phyloP scores from a whole-genome alignment of 129 eudicot species.

The Flaveria brownii region DNA sequence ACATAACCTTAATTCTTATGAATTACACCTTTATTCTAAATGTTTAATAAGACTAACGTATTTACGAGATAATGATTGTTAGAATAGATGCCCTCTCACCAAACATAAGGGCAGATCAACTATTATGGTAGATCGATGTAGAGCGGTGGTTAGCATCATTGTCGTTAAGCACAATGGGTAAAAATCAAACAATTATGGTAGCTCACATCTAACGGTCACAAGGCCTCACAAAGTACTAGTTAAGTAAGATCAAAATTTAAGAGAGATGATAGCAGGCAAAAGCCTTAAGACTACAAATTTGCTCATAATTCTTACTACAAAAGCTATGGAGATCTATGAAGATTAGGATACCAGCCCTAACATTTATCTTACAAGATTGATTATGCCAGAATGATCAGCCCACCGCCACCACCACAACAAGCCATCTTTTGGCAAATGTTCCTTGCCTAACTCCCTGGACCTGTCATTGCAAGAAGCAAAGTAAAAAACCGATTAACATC shows the following conservation, averaged over 20 bases:
- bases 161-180: background rate
- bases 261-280: background rate
- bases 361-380: constrained; percentile 18
- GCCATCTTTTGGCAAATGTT: background rate
- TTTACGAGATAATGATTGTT: too few relatives aligned
- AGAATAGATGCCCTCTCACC: too few relatives aligned
- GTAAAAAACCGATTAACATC: background rate
- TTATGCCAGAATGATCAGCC: background rate
- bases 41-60: too few relatives aligned
- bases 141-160: too few relatives aligned
- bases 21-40: too few relatives aligned
- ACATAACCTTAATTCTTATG: too few relatives aligned
- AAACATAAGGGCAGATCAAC: too few relatives aligned
- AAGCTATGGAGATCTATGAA: constrained; percentile 15
- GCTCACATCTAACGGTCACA: background rate
- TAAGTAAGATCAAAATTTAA: constrained; percentile 26
- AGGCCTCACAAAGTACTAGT: constrained; percentile 3
- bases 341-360: constrained; percentile 10
- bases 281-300: constrained; percentile 24
- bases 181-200: background rate
- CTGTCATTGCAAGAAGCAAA: constrained; percentile 12
- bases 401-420: background rate
- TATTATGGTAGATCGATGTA: too few relatives aligned
- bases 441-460: constrained; percentile 24
- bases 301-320: constrained; percentile 14